Evolutionary conservation across 768 basidiomycete species (phyloP).

Genomic region (Exidia glandulosa): DNA sequence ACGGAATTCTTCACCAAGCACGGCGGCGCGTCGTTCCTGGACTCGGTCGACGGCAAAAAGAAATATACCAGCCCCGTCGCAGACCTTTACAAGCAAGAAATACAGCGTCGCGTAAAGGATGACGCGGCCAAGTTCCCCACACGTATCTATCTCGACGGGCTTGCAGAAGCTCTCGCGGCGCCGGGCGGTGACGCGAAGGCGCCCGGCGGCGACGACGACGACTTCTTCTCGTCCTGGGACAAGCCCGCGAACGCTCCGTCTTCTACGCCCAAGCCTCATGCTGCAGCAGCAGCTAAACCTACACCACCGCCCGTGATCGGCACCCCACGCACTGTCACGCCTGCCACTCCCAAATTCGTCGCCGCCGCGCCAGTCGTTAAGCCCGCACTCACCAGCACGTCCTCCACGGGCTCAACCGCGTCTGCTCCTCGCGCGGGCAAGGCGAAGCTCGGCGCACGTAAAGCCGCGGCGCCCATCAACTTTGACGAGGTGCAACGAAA

Average conservation of each 20-base stretch:
- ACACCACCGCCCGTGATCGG: conserved; percentile 50
- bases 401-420: conserved; percentile 15
- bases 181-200: conserved; percentile 14
- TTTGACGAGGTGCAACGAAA: conserved; percentile 91
- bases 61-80: conserved; percentile 81
- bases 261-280: conserved; percentile 28
- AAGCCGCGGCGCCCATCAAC: conserved; percentile 69
- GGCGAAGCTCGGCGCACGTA: conserved; percentile 75
- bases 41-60: conserved; percentile 70
- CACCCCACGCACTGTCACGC: conserved; percentile 30
- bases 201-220: conserved; percentile 55
- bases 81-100: conserved; percentile 86
- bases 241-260: conserved; percentile 56
- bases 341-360: conserved; percentile 13
- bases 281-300: conserved; percentile 26
- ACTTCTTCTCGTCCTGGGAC: conserved; percentile 97
- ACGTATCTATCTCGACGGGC: conserved; percentile 76
- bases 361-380: conserved; percentile 14
- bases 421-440: conserved; percentile 31
- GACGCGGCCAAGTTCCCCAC: conserved; percentile 69
- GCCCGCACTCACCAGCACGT: conserved; percentile 26
- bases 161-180: conserved; percentile 33
- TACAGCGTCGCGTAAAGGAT: conserved; percentile 66
- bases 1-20: conserved; percentile 85
- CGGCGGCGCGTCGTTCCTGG: conserved; percentile 61